Base-by-base conservation (phyloP, 306 rosid species). In the Adenanthera pavonina region DNA sequence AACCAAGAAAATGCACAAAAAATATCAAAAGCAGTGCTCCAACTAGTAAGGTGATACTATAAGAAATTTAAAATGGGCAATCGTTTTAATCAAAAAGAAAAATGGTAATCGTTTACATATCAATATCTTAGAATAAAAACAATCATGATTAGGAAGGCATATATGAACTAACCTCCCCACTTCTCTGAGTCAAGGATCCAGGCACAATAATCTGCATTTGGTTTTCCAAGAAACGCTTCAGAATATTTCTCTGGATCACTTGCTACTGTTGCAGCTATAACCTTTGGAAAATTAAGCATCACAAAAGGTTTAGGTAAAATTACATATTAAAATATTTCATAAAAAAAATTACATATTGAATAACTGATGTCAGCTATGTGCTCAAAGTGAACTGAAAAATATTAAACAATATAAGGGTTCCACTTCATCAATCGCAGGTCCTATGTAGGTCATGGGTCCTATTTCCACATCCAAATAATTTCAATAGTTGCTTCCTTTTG, bases 121-220 rank as follows among this genome's bases (percentile, higher is more conserved):
- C 56, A 54, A 30, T n/a, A 43, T 4, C 8, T 43, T 9, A 10
- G 33, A 41, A 3, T 19, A n/a, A 33, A 43, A 46, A 46, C 75
- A 25, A 25, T 25, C 70, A 46, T 10, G 61, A 73, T 46, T 8
- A 4, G 43, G 80, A 72, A 82, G 30, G 54, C 73, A 66, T 16
- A 44, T 51, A n/a, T 65, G 54, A 49, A 85, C 92, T 72, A 79
- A 96, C 99, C 99, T 92, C 99, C 99, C 98, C 99, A 96, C 84
- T 96, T 96, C 84, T 91, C 97, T 7, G 97, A 65, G 89, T 92
- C 89, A 48, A 93, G 94, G 83, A 96, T 96, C 99, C 99, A 96
- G 78, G 86, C 80, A 89, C 97, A 93, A 67, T 96, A 96, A 76
- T 89, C 98, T 81, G 80, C 87, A 67, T 93, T 96, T 47, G 97